Evolutionary conservation across 495 filamentous ascomycete genomes (phyloP).

Genomic region (Penicillium chermesinum): DNA sequence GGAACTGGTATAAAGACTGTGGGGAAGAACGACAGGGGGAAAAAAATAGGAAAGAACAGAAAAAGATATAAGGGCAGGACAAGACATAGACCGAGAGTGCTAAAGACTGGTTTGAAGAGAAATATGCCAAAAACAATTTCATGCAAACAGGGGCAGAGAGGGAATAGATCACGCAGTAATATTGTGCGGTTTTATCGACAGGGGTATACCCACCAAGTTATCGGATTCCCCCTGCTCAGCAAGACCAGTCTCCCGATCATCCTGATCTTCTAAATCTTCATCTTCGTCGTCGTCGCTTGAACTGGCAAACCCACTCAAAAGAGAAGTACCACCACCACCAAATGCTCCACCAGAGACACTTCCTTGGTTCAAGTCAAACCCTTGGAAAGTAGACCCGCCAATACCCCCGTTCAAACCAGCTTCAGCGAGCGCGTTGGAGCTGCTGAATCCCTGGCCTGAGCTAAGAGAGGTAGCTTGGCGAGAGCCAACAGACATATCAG

Average conservation of each 20-base stretch:
- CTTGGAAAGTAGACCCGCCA: slow-evolving; percentile 58
- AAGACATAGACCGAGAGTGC: too few relatives aligned
- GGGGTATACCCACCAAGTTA: slow-evolving; percentile 58
- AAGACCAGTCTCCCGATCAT: slow-evolving; percentile 47
- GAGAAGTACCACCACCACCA: slow-evolving; percentile 57
- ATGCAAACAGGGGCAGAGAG: slow-evolving; percentile 3
- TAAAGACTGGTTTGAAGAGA: too few relatives aligned
- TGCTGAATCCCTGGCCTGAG: slow-evolving; percentile 53
- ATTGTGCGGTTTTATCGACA: slow-evolving; percentile 51
- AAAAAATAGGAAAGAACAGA: neutral
- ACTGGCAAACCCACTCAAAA: slow-evolving; percentile 92
- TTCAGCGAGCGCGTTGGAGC: slow-evolving; percentile 68
- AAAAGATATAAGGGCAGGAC: neutral
- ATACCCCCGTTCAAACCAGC: slow-evolving; percentile 59
- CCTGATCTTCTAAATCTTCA: slow-evolving; percentile 87
- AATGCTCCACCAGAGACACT: slow-evolving; percentile 63
- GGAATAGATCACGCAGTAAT: slow-evolving; percentile 33
- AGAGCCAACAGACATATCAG: slow-evolving; percentile 71
- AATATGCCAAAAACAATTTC: slow-evolving; percentile 6
- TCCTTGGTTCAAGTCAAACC: slow-evolving; percentile 69
- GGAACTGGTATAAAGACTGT: too few relatives aligned
- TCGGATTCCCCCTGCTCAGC: slow-evolving; percentile 46
- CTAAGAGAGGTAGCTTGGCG: slow-evolving; percentile 61
- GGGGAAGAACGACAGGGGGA: slow-evolving; percentile 1
- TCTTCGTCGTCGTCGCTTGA: slow-evolving; percentile 96